phyloP scores from a whole-genome alignment of 352 stramenopile genomes.

The Pythium rishiriense region DNA sequence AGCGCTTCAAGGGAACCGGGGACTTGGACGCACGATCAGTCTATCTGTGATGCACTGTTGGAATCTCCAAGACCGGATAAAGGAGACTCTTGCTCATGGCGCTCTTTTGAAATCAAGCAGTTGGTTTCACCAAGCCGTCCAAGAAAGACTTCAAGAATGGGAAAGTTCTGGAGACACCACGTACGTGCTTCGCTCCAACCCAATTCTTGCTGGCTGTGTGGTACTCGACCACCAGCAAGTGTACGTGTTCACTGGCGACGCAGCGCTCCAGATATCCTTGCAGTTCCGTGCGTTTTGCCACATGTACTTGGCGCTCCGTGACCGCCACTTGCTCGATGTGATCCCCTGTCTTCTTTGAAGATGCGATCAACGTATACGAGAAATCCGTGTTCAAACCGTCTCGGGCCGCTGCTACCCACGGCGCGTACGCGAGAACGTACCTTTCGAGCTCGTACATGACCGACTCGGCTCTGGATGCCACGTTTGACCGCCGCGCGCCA shows the following conservation, averaged over 20 bases:
- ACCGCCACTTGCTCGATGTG: constrained; percentile 5
- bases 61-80: too few relatives aligned
- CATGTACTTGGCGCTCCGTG: constrained; percentile 1
- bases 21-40: background rate
- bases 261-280: background rate
- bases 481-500: constrained; percentile 18
- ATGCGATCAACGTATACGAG: constrained; percentile 28
- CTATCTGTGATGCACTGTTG: too few relatives aligned
- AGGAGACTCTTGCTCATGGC: too few relatives aligned
- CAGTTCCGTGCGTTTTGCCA: constrained; percentile 1
- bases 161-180: too few relatives aligned
- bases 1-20: background rate
- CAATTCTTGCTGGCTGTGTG: background rate
- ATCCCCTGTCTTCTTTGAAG: constrained; percentile 39
- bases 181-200: background rate
- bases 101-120: too few relatives aligned
- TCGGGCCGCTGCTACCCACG: constrained; percentile 23
- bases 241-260: background rate
- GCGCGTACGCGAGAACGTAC: constrained; percentile 30
- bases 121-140: too few relatives aligned
- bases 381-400: constrained; percentile 36
- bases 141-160: too few relatives aligned
- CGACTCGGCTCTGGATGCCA: constrained; percentile 24
- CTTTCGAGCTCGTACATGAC: constrained; percentile 34
- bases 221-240: background rate